Base-by-base conservation (phyloP, 208 protist species). In the Acanthamoeba healyi region DNA sequence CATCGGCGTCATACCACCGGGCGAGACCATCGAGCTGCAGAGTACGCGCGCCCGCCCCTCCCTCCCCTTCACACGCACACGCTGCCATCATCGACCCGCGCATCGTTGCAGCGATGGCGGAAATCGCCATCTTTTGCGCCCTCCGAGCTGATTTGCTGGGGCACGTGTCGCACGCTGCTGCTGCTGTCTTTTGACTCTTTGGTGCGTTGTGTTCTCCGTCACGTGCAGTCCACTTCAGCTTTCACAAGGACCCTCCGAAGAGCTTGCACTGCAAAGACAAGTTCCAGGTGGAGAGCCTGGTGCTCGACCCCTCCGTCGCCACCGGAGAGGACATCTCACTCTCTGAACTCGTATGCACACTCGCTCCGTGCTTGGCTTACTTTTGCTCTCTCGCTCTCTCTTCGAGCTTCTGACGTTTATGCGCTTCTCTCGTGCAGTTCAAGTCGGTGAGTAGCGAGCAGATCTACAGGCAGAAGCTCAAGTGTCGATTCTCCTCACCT, bases 1-100 rank as follows among this genome's bases (percentile, higher is more conserved):
- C 61, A 94, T 92, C 40, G 95, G 95, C 38, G 94, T 96, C 26
- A 94, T 96, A 15, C 79, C 70, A 56, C 88, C 93, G 26, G 95
- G 95, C 34, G 84, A 94, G 67, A 81, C 87, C 0, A 92, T 95
- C 22, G 95, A 96, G 46, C 86, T 96, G 49, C 51, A 94, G 92
- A 94, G 95, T 96, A 93, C 36, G 36, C n/a, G 77, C 32, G 0
- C 38, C 17, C 19, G 1, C 63, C 12, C 51, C 7, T 58, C 17
- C 0, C 15, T 26, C 1, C 3, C 22, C 12, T 6, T 22, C 51
- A 22, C 19, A 0, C 51, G 17, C 51, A 24, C 51, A 24, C 51
- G 51, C 10, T 58, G 51, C 19, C n/a, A n/a, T n/a, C n/a, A n/a
- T n/a, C n/a, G n/a, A n/a, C n/a, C n/a, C n/a, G n/a, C n/a, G n/a